A percentile compares a stretch with the other conserved stretches of the same genome.
Conservation (phyloP, 2,329 filamentous ascomycete species). For the Dothistroma pini region DNA sequence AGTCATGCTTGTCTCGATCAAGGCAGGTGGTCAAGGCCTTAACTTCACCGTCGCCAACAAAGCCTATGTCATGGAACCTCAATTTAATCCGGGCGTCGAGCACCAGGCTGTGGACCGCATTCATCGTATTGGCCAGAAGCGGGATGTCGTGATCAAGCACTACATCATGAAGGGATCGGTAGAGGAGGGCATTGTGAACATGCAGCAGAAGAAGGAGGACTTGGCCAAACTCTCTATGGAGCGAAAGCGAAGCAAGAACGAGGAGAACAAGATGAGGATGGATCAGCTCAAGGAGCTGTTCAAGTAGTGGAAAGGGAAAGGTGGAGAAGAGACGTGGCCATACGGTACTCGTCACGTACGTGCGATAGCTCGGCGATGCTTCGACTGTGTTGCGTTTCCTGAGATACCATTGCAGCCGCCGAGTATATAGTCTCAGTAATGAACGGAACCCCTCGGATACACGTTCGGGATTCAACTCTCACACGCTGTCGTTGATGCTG, state of each 20-base stretch:
- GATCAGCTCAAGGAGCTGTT: constrained; percentile 60
- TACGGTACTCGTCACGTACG: not conserved
- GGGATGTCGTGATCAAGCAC: constrained; percentile 80
- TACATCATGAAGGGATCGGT: constrained; percentile 91
- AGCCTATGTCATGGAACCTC: constrained; percentile 97
- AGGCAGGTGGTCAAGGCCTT: constrained; percentile 84
- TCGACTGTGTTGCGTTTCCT: not conserved
- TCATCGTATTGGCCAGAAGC: constrained; percentile 82
- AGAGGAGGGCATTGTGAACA: constrained; percentile 84
- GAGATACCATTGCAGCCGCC: not conserved
- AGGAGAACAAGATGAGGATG: constrained; percentile 62
- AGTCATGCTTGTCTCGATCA: constrained; percentile 88
- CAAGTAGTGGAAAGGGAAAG: constrained; percentile 19
- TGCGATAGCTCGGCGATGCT: not conserved
- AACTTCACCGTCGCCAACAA: constrained; percentile 83
- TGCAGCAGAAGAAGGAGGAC: constrained; percentile 91
- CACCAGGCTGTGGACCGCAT: constrained; percentile 93
- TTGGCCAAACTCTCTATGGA: constrained; percentile 82
- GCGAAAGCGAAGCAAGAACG: constrained; percentile 53
- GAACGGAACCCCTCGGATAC: not conserved
- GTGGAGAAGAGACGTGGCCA: not conserved
- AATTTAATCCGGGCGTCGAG: constrained; percentile 94
- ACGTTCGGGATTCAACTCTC: not conserved
- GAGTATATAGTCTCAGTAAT: not conserved
- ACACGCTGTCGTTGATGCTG: not conserved